Percentiles rank a stretch among this genome's conserved stretches.
phyloP scores from a whole-genome alignment of 345 rosid genomes.

The Turnera subulata region DNA sequence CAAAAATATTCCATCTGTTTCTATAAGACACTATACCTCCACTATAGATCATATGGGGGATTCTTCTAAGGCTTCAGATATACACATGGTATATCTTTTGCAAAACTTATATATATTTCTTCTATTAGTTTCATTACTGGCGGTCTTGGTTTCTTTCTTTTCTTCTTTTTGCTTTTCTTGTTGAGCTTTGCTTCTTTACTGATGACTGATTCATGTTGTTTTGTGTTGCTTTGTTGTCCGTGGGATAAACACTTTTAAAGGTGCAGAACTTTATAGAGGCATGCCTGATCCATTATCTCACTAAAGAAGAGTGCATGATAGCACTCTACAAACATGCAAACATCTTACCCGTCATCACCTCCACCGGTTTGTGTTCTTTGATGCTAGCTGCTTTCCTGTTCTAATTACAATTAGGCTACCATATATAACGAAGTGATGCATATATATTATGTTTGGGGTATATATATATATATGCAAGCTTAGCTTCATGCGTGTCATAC shows the following conservation, averaged over 20 bases:
- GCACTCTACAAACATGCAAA: conserved; percentile 89
- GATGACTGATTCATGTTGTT: neutral
- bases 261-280: conserved; percentile 93
- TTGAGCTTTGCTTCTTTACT: neutral
- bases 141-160: neutral
- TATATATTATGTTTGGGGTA: no score
- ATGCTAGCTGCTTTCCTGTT: neutral
- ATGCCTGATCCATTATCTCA: conserved; percentile 80
- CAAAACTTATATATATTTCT: neutral
- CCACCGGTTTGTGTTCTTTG: conserved; percentile 55
- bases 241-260: conserved; percentile 29
- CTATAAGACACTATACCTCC: no score
- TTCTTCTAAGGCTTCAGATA: conserved; percentile 79
- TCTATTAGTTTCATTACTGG: neutral
- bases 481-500: no score
- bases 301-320: conserved; percentile 91
- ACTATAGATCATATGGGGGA: no score
- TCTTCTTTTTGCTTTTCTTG: neutral
- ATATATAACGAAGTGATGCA: no score
- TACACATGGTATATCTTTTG: conserved; percentile 59
- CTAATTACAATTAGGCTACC: neutral
- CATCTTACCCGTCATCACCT: conserved; percentile 84
- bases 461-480: no score
- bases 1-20: no score
- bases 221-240: conserved; percentile 7